Conservation (phyloP, 306 rosid species). For the Medicago truncatula region DNA sequence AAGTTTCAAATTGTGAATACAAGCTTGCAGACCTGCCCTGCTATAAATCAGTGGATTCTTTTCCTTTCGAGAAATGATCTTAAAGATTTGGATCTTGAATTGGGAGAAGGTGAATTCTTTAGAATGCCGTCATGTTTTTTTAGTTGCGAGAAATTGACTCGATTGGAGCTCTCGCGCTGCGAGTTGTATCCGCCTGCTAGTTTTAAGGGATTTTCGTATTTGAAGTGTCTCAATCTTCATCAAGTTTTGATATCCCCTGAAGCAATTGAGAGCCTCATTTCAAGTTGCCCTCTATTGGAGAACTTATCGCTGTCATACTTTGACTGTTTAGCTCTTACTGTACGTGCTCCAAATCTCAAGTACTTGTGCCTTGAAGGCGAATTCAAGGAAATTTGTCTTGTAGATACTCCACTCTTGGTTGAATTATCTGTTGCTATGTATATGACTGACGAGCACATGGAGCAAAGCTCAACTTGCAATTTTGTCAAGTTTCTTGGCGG, state of each 20-base stretch:
- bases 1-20: conserved; percentile 71
- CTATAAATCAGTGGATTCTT: conserved; percentile 87
- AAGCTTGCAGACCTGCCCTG: conserved; percentile 69
- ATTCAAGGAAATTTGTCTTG: conserved; percentile 78
- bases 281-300: conserved; percentile 78
- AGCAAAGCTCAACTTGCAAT: conserved; percentile 71
- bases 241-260: conserved; percentile 74
- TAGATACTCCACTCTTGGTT: conserved; percentile 73
- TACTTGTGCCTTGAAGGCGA: conserved; percentile 84
- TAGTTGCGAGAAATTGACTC: conserved; percentile 65
- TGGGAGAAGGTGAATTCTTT: conserved; percentile 82
- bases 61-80: conserved; percentile 81
- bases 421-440: conserved; percentile 70
- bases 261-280: conserved; percentile 74
- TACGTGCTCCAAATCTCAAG: conserved; percentile 82
- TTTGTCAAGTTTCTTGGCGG: conserved; percentile 82
- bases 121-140: conserved; percentile 83
- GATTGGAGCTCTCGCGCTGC: conserved; percentile 74
- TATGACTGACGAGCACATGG: conserved; percentile 78
- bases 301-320: conserved; percentile 63
- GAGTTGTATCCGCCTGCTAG: conserved; percentile 75
- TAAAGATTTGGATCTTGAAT: conserved; percentile 73
- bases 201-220: conserved; percentile 69
- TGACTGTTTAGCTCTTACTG: conserved; percentile 72
- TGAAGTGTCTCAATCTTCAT: conserved; percentile 77